phyloP scores from a whole-genome alignment of 192 early-diverging fungal genomes.

The Gamsiella multidivaricata region DNA sequence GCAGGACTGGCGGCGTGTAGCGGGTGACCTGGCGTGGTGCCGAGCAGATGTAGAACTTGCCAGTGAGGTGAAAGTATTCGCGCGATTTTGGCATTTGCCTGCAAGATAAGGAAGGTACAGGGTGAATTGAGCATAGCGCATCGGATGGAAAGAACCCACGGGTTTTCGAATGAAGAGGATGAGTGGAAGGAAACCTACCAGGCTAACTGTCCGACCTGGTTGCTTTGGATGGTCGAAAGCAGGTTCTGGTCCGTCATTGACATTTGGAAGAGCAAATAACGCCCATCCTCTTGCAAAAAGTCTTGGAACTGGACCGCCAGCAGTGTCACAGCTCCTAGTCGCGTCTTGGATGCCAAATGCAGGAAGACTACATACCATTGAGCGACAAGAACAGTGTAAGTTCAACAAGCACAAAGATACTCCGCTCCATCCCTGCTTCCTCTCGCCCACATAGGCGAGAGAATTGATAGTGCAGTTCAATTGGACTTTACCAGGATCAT shows the following conservation, averaged over 20 bases:
- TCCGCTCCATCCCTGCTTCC: no score
- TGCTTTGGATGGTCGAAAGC: slow-evolving; percentile 75
- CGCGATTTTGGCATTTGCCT: slow-evolving; percentile 79
- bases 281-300: slow-evolving; percentile 71
- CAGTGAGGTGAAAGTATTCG: slow-evolving; percentile 74
- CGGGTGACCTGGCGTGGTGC: slow-evolving; percentile 75
- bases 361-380: slow-evolving; percentile 25
- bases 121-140: background rate
- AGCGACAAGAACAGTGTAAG: background rate
- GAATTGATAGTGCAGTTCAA: no score
- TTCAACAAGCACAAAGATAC: background rate
- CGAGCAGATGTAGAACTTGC: slow-evolving; percentile 76
- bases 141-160: no score
- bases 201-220: slow-evolving; percentile 69
- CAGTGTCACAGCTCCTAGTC: slow-evolving; percentile 63
- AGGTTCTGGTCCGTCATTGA: slow-evolving; percentile 77
- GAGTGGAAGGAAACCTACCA: slow-evolving; percentile 65
- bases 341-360: slow-evolving; percentile 50
- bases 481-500: slow-evolving; percentile 49
- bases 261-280: slow-evolving; percentile 70
- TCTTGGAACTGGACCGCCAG: slow-evolving; percentile 73
- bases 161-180: no score
- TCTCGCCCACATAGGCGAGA: no score
- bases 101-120: background rate
- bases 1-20: slow-evolving; percentile 67